A percentile compares a stretch with the other conserved stretches of the same genome.
Evolutionary conservation across 2,329 filamentous ascomycete genomes (phyloP).

Genomic region (Phialophora verrucosa): DNA sequence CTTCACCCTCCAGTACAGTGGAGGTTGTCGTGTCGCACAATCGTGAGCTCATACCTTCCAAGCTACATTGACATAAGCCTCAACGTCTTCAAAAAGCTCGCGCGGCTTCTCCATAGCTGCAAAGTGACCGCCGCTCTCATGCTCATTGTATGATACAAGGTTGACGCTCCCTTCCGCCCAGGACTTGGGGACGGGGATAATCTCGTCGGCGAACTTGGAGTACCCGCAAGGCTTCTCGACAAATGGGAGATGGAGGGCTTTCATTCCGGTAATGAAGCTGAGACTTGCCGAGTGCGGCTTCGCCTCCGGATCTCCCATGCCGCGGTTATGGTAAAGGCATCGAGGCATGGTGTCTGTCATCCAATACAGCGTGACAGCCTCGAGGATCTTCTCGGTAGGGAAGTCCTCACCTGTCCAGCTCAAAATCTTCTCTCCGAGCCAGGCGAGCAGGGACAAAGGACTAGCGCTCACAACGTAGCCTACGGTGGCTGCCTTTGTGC

Average conservation of each 20-base stretch:
- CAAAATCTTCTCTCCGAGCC: conserved; percentile 51
- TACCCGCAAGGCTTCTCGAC: conserved; percentile 55
- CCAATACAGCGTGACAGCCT: conserved; percentile 47
- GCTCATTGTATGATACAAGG: conserved; percentile 26
- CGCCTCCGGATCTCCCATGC: neutral
- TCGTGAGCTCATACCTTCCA: conserved; percentile 5
- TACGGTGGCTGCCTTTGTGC: conserved; percentile 61
- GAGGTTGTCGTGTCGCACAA: too few relatives aligned
- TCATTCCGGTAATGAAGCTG: conserved; percentile 34
- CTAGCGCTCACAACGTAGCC: conserved; percentile 60
- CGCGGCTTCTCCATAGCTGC: conserved; percentile 53
- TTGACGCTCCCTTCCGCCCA: conserved; percentile 34
- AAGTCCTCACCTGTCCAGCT: conserved; percentile 46
- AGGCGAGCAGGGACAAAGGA: conserved; percentile 63
- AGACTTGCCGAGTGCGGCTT: conserved; percentile 32
- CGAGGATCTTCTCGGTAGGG: conserved; percentile 43
- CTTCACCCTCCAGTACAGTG: too few relatives aligned
- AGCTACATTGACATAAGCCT: conserved; percentile 42
- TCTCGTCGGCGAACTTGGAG: conserved; percentile 53
- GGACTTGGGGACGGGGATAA: conserved; percentile 47
- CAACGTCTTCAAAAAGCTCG: conserved; percentile 52
- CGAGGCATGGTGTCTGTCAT: conserved; percentile 46
- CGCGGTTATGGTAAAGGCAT: conserved; percentile 44
- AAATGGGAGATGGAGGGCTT: too few relatives aligned
- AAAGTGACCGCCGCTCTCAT: conserved; percentile 58